Evolutionary conservation across 805 yeast species (phyloP).

Genomic region (Candida wancherniae): DNA sequence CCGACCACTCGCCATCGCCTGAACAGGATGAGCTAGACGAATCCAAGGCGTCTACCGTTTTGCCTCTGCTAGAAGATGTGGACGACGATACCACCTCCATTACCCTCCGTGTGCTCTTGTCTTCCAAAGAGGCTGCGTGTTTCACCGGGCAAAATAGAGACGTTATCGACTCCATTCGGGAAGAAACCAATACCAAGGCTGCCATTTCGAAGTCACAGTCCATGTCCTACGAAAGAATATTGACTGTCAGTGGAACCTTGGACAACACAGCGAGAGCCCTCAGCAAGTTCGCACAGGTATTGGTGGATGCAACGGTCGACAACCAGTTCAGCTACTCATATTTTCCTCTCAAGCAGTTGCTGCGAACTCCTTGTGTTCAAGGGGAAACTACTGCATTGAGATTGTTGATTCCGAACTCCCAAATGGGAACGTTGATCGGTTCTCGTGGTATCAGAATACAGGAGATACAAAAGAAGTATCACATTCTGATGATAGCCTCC

Average conservation of each 20-base stretch:
- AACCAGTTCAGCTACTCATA: conserved; percentile 40
- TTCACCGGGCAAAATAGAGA: conserved; percentile 83
- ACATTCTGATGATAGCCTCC: conserved; percentile 81
- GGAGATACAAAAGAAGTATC: conserved; percentile 61
- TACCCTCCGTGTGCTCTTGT: conserved; percentile 56
- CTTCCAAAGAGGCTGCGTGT: conserved; percentile 85
- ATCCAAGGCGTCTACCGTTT: conserved; percentile 2
- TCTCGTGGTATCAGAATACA: conserved; percentile 77
- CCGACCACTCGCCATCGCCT: too few species aligned
- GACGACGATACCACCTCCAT: conserved; percentile 29
- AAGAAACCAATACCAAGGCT: conserved; percentile 72
- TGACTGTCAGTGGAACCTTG: conserved; percentile 71
- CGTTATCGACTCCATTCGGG: conserved; percentile 71
- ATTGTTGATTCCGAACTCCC: conserved; percentile 73
- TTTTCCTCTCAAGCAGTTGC: conserved; percentile 57
- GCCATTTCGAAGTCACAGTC: conserved; percentile 78
- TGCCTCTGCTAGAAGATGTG: conserved; percentile 25
- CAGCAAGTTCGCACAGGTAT: conserved; percentile 62
- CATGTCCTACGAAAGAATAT: conserved; percentile 77
- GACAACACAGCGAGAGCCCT: conserved; percentile 67
- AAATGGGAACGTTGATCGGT: conserved; percentile 87
- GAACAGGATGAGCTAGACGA: conserved; percentile 1
- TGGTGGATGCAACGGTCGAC: conserved; percentile 41
- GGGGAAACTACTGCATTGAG: conserved; percentile 56
- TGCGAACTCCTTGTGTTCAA: conserved; percentile 46